Evolutionary conservation across 2,329 filamentous ascomycete species (phyloP), one percentile per base, ranked within the genome.

Genomic region (Colletotrichum australisinense): DNA sequence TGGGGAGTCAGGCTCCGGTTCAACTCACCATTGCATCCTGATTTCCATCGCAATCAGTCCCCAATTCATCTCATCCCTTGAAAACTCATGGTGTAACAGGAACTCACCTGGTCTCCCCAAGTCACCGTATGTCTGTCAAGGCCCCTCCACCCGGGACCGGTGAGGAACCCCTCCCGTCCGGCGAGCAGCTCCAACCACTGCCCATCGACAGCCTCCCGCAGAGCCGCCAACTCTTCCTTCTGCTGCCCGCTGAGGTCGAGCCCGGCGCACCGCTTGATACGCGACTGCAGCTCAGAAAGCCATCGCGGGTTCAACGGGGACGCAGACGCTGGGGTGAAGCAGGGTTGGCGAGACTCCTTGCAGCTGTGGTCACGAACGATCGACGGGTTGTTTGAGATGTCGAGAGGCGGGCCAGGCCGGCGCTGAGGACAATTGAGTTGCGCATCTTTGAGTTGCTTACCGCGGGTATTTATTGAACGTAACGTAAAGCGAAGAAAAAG

Each of bases 71-170:
- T 26, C 28, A 14, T 69, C 35, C 26, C 1, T 3, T 5, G 8
- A 22, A 30, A 19, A 24, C 5, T 26, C 6, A 12, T 4, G 38
- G 30, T 78, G 83, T 81, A 76, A 83, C 81, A 19, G 11, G 19
- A 28, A 76, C 85, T 82, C 84, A 94, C 94, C 93, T 95, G 94
- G 81, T 98, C 95, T 35, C 95, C 95, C 94, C 94, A 97, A 0
- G 90, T 91, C 28, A 97, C 92, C 75, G 88, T 86, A 73, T 94
- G 91, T 66, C 88, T 85, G 75, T 90, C 89, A 42, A 96, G 79
- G 0, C 93, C 89, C 63, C 90, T 86, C 76, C 89, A 87, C 72
- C 87, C 85, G 55, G 72, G 69, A 12, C 86, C 88, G 0, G 92
- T 93, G 75, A 97, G 81, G 80, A 91, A 97, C 0, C 94, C 94